A percentile compares a stretch with the other conserved stretches of the same genome.
Conservation (phyloP, 805 yeast species). For the Sugiyamaella lignohabitans region DNA sequence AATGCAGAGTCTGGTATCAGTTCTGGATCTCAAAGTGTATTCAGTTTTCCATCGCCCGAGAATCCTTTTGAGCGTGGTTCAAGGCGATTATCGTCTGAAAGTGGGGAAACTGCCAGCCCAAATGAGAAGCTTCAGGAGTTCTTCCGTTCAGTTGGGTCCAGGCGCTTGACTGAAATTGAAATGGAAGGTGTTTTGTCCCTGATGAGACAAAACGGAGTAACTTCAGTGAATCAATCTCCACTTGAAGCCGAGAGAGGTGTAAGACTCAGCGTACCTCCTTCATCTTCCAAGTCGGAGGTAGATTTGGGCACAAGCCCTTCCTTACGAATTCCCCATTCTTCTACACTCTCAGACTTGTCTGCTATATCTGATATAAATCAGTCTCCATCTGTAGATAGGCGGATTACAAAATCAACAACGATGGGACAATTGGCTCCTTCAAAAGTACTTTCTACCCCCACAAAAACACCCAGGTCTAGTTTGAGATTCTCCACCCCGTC, state of each 20-base stretch:
- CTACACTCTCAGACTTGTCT: no score
- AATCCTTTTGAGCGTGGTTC: slow-evolving; percentile 1
- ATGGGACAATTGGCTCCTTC: not conserved
- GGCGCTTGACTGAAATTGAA: slow-evolving; percentile 67
- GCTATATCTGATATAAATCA: no score
- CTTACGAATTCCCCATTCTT: not conserved
- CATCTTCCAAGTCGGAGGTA: not conserved
- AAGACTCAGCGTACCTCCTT: no score
- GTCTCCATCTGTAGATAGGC: no score
- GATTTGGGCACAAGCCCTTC: not conserved
- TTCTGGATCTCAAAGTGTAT: not conserved
- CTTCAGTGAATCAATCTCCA: not conserved
- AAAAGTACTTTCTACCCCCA: not conserved
- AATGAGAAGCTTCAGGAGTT: slow-evolving; percentile 62
- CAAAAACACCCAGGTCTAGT: not conserved
- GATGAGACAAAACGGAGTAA: slow-evolving; percentile 13
- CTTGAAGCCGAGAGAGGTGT: not conserved
- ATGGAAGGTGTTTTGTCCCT: slow-evolving; percentile 54
- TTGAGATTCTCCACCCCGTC: not conserved
- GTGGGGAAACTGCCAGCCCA: slow-evolving; percentile 27
- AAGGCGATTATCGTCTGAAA: not conserved
- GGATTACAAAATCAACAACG: no score
- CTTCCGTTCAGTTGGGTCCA: slow-evolving; percentile 66
- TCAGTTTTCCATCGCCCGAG: slow-evolving; percentile 8
- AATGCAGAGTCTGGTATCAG: no score